Percentiles rank a stretch among this genome's conserved stretches.
Conservation (phyloP, 495 filamentous ascomycete species). For the Aspergillus bridgeri region DNA sequence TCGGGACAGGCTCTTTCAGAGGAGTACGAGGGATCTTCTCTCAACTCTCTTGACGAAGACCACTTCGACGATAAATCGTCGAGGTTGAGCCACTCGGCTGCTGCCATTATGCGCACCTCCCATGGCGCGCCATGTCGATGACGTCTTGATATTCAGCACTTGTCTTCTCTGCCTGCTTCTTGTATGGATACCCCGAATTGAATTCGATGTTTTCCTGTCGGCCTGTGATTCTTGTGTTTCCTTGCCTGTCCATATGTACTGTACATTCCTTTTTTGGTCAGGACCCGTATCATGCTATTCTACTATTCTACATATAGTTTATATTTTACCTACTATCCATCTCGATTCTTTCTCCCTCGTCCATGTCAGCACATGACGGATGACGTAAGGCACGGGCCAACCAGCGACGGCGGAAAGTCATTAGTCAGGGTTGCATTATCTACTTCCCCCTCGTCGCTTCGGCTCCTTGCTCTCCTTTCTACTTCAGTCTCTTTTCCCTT, state of each 20-base stretch:
- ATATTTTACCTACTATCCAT: too few species aligned
- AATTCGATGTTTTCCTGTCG: slow-evolving; percentile 4
- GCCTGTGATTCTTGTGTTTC: not conserved
- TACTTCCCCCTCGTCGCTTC: not conserved
- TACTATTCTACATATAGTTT: too few species aligned
- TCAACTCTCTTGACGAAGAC: not conserved
- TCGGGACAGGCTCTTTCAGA: not conserved
- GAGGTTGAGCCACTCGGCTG: not conserved
- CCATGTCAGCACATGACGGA: too few species aligned
- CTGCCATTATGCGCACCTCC: not conserved
- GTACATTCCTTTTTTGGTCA: not conserved
- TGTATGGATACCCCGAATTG: slow-evolving; percentile 10
- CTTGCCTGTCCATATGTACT: not conserved
- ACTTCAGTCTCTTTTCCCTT: not conserved
- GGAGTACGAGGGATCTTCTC: not conserved
- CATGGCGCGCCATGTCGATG: not conserved
- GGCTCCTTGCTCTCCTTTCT: not conserved
- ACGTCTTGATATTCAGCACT: slow-evolving; percentile 7
- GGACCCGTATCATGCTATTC: not conserved
- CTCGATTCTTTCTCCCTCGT: not conserved
- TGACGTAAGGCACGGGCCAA: not conserved
- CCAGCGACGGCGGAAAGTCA: not conserved
- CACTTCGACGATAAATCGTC: not conserved
- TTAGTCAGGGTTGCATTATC: not conserved
- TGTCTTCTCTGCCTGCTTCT: slow-evolving; percentile 6